These are phyloP conservation scores for Zoysia japonica DNA, from an alignment of 176 grass and related monocot genomes.

Conservation along the genomic window DNA sequence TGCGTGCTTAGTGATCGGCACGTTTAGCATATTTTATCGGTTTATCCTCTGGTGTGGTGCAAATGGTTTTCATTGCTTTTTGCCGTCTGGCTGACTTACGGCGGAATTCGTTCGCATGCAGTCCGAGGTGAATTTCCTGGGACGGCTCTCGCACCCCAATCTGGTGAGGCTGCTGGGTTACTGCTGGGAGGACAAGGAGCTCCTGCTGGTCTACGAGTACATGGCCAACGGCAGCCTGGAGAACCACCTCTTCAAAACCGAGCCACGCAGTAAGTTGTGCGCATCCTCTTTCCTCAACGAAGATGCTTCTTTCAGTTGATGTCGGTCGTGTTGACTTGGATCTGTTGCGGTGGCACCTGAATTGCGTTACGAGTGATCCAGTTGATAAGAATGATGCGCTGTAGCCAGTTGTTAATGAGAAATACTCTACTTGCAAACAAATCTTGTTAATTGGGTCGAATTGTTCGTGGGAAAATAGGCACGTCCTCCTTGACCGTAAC, in stretches of 20 bases:
- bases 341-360: not conserved
- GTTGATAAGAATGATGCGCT: not conserved
- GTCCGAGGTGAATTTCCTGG: constrained; percentile 74
- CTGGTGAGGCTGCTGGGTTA: constrained; percentile 73
- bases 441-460: too few species aligned
- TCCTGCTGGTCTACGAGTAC: constrained; percentile 75
- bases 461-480: not conserved
- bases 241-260: constrained; percentile 70
- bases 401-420: not conserved
- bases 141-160: constrained; percentile 67
- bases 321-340: not conserved
- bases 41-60: not conserved
- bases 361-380: not conserved
- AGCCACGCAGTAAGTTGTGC: constrained; percentile 43
- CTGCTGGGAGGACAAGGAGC: constrained; percentile 68
- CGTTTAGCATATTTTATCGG: constrained; percentile 1
- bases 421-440: too few species aligned
- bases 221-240: constrained; percentile 80
- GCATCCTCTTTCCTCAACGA: not conserved
- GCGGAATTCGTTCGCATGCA: constrained; percentile 14
- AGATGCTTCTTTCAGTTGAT: not conserved
- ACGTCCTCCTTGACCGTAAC: not conserved
- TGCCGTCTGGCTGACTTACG: not conserved
- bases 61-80: not conserved
- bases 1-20: constrained; percentile 25